Evolutionary conservation across 164 flowering plant genomes (phyloP).

Genomic region (Tinospora cordifolia): DNA sequence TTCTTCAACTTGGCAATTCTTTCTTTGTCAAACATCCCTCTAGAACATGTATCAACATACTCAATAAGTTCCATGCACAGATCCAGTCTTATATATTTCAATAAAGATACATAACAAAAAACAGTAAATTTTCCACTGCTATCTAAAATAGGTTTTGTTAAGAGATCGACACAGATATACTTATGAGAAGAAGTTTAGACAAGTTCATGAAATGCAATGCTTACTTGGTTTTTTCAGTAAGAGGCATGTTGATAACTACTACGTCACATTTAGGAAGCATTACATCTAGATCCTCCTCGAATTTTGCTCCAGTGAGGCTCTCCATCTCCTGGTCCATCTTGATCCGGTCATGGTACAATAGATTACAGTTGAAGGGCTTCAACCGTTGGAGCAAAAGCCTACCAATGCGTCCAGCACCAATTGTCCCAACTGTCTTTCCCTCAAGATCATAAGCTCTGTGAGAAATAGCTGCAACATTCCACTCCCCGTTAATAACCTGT

Average conservation of each 20-base stretch:
- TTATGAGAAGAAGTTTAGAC: background rate
- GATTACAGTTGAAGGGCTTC: constrained; percentile 91
- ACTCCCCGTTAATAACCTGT: constrained; percentile 75
- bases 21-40: constrained; percentile 88
- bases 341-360: constrained; percentile 85
- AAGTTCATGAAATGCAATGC: constrained; percentile 2
- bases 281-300: constrained; percentile 81
- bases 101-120: background rate
- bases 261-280: constrained; percentile 97
- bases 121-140: background rate
- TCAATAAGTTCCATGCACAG: background rate
- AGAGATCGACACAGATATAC: background rate
- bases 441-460: constrained; percentile 91
- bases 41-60: constrained; percentile 21
- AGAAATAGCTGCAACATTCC: constrained; percentile 93
- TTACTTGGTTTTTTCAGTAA: constrained; percentile 93
- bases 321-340: constrained; percentile 77
- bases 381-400: constrained; percentile 76
- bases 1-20: constrained; percentile 81
- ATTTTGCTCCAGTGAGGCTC: constrained; percentile 62
- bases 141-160: background rate
- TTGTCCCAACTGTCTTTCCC: constrained; percentile 93
- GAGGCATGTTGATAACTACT: constrained; percentile 81
- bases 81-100: background rate
- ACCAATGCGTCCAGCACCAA: constrained; percentile 96